Base-by-base conservation (phyloP, 495 filamentous ascomycete species). In the Aspergillus cavernicola region DNA sequence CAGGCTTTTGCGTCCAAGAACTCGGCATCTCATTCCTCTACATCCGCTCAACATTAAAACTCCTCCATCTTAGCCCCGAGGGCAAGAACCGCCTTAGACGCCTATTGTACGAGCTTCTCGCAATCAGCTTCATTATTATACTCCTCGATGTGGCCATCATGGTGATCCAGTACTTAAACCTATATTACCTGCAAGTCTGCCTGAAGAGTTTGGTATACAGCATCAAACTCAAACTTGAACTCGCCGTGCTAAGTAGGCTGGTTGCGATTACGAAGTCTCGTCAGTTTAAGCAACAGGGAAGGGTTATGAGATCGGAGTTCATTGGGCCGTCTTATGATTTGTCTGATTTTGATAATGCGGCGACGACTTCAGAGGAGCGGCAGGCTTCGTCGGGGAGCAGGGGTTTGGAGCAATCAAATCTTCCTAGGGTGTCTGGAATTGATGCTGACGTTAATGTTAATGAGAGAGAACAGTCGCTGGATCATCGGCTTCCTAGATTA, bases 171-270 rank as follows among this genome's bases (percentile, higher is more conserved):
- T 81, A 74, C 35, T 45, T 62, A 13, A 60, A 71, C 20, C 55
- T 73, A 19, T 77, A 74, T 39, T 63, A 68, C 20, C 53, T 76
- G 24, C 68, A 80, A 60, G 68, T 71, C 3, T 61, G 67, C 12
- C 60, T 74, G 23, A 80, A 80, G 58, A 65, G 67, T 2, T 61
- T 74, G 42, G 62, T 79, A 7, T 81, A 81, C 65, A 69, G 67
- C 54, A 63, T 80, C 49, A 81, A 81, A 62, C 66, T 81, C 8
- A 80, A 80, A 58, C 58, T 81, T 16, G 79, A 81, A 58, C 76
- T 80, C 50, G 69, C 70, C 19, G 70, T 80, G n/a, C 70, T 81
- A 11, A 49, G 52, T 1, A 39, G 52, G 1, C 39, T 64, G 29
- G 61, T 64, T 15, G 50, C 45, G 13, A 18, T 56, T 39, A 42